Conservation (phyloP, 495 filamentous ascomycete genomes). For the Daldinia childiae region DNA sequence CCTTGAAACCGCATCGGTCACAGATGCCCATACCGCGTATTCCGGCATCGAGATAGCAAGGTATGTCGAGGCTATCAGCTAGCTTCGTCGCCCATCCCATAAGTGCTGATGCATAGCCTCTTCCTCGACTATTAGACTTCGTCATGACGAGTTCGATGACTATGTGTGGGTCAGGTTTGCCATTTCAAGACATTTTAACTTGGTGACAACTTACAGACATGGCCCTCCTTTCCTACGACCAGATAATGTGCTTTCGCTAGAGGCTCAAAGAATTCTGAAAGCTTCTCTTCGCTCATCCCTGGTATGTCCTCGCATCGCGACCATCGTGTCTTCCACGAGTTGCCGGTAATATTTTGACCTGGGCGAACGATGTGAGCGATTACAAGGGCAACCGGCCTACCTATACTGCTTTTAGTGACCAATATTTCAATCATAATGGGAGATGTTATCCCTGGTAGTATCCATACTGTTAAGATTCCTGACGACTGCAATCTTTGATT, state of each 20-base stretch:
- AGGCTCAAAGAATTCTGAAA: conserved; percentile 42
- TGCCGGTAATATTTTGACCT: conserved; percentile 37
- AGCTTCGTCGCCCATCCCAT: conserved; percentile 42
- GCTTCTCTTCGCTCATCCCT: conserved; percentile 35
- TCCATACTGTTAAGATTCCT: conserved; percentile 40
- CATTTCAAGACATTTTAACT: neutral
- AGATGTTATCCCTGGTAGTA: neutral
- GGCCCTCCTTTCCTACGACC: conserved; percentile 40
- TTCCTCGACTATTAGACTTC: conserved; percentile 35
- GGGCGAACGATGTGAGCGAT: conserved; percentile 40
- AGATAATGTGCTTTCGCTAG: conserved; percentile 37
- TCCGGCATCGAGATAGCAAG: conserved; percentile 44
- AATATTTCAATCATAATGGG: neutral
- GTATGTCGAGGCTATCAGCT: conserved; percentile 36
- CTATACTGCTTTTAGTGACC: conserved; percentile 18
- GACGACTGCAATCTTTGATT: conserved; percentile 41
- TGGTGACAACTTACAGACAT: conserved; percentile 39
- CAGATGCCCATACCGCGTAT: conserved; percentile 43
- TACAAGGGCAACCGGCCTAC: conserved; percentile 34
- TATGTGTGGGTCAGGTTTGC: neutral
- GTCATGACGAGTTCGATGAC: conserved; percentile 45
- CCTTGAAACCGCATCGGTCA: conserved; percentile 41
- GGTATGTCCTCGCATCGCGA: conserved; percentile 40
- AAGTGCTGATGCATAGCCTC: conserved; percentile 42
- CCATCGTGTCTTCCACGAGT: conserved; percentile 44